Evolutionary conservation across 345 rosid species (phyloP).

Genomic region (Arabidopsis thaliana): TAIR10.1 NC_003076.8:1071501-1072000

Average conservation of each 20-base stretch:
- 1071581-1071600: conserved; percentile 8
- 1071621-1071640: conserved; percentile 22
- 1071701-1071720: conserved; percentile 13
- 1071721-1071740: conserved; percentile 17
- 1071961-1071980: conserved; percentile 59
- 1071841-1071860: conserved; percentile 52
- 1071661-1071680: conserved; percentile 22
- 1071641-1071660: conserved; percentile 17
- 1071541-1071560: conserved; percentile 3
- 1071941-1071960: conserved; percentile 48
- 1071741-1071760: conserved; percentile 6
- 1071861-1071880: conserved; percentile 57
- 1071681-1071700: conserved; percentile 14
- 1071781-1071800: conserved; percentile 46
- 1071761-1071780: conserved; percentile 9
- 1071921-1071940: conserved; percentile 57
- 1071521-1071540: conserved; percentile 1
- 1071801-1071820: conserved; percentile 62
- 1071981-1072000: conserved; percentile 47
- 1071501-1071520: background rate
- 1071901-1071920: conserved; percentile 48
- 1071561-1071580: conserved; percentile 8
- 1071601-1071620: conserved; percentile 11
- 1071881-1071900: conserved; percentile 39
- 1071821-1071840: conserved; percentile 62